Percentiles rank a stretch among this genome's conserved stretches.
Evolutionary conservation across 345 rosid species (phyloP).

Genomic region (Moringa oleifera): DNA sequence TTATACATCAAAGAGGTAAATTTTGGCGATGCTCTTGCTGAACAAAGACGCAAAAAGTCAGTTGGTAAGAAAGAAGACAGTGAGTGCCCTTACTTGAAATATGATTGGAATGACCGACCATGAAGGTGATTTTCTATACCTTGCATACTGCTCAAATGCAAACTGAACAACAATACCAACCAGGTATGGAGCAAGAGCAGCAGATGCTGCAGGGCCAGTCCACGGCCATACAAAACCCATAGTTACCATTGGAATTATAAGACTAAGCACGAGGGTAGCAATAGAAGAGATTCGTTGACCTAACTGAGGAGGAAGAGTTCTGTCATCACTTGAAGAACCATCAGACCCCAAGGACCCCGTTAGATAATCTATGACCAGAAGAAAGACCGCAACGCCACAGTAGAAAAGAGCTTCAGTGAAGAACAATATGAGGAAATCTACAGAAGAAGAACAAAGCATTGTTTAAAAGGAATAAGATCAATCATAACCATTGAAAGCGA

Average conservation of each 20-base stretch:
- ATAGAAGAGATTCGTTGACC: constrained; percentile 84
- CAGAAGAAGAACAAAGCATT: constrained; percentile 18
- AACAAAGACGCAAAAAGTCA: neutral
- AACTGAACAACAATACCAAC: constrained; percentile 92
- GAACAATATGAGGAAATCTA: constrained; percentile 96
- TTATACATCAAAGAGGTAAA: neutral
- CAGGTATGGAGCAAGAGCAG: constrained; percentile 94
- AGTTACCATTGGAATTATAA: constrained; percentile 87
- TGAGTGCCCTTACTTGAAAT: constrained; percentile 58
- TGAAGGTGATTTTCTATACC: constrained; percentile 67
- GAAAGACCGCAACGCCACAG: constrained; percentile 75
- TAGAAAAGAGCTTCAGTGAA: constrained; percentile 98
- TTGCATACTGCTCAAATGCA: constrained; percentile 88
- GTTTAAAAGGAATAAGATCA: constrained; percentile 10
- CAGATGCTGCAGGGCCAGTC: constrained; percentile 99
- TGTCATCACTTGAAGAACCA: constrained; percentile 17
- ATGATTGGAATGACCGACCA: constrained; percentile 71
- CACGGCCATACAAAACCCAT: constrained; percentile 99
- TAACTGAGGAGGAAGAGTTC: constrained; percentile 35
- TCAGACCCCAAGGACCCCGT: constrained; percentile 40
- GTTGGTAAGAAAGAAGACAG: neutral
- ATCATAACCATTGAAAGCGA: neutral
- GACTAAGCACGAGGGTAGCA: constrained; percentile 84
- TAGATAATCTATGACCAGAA: constrained; percentile 56
- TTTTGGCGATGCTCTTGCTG: neutral